Conservation (phyloP, 345 rosid genomes). For the Camelina neglecta region DNA sequence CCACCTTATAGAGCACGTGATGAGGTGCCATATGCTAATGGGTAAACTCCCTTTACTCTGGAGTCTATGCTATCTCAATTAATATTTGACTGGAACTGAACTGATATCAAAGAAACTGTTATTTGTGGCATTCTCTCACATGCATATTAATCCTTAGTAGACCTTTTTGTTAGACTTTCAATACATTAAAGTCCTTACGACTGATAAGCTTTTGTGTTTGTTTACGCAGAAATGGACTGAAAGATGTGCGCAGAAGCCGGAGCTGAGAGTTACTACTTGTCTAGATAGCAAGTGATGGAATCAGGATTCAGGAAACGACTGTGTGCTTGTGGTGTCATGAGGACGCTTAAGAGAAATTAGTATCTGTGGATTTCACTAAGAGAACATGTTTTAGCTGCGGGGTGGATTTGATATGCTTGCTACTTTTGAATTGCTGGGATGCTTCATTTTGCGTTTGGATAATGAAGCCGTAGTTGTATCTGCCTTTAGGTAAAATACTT, state of each 20-base stretch:
- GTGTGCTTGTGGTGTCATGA: conserved; percentile 30
- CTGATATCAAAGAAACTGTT: background rate
- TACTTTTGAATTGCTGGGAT: conserved; percentile 61
- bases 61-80: background rate
- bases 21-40: conserved; percentile 84
- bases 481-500: conserved; percentile 45
- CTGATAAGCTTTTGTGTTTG: background rate
- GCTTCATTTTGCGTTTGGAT: conserved; percentile 50
- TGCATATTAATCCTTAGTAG: background rate
- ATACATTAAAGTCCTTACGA: background rate
- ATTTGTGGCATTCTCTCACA: background rate
- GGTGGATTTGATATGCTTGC: conserved; percentile 67
- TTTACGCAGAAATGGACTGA: conserved; percentile 67
- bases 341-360: conserved; percentile 53
- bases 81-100: background rate
- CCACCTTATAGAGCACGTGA: conserved; percentile 81
- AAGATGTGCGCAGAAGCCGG: conserved; percentile 89
- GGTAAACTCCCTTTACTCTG: conserved; percentile 52
- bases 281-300: conserved; percentile 37
- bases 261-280: conserved; percentile 54
- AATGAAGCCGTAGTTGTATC: conserved; percentile 47
- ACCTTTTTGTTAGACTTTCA: background rate
- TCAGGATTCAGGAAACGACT: conserved; percentile 47
- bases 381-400: conserved; percentile 63
- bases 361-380: conserved; percentile 63